Evolutionary conservation across 352 stramenopile genomes (phyloP), one percentile per base, ranked within the genome.

Genomic region (Phytophthora brassicae): DNA sequence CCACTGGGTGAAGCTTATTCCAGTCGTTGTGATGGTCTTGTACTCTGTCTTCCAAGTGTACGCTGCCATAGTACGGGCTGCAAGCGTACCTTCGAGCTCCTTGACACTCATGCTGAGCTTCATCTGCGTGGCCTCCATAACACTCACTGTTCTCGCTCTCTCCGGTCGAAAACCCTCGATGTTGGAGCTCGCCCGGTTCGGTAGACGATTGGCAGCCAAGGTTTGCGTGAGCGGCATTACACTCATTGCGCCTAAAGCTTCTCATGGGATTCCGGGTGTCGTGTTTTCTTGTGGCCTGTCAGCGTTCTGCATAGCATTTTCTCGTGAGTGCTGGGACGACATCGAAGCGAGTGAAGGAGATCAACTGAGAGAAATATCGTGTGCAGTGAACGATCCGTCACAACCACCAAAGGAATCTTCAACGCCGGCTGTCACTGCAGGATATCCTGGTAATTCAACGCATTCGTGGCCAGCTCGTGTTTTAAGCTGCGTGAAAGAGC

Each of bases 1-100:
- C 28, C 80, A 94, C 64, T 94, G 81, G 83, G 75, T 92, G 36
- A 94, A 94, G 58, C 45, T 92, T 11, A 63, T 86, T 26, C 83
- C 85, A 3, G 48, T 86, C 23, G 62, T 81, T 8, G 77, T 85
- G 17, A 89, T 89, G 75, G 72, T 88, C 59, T 42, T 83, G 9
- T 90, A 81, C 41, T 87, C 89, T 44, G 59, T 68, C 39, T 67
- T 61, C n/a, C 81, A 84, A 72, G 71, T 89, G 7, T 77, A 81
- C 47, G 79, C 71, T 0, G 66, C 75, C 6, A 62, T 88, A 42
- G 68, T 74, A 14, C 68, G 85, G 35, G 55, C 80, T 33, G 63
- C 66, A 17, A 72, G 73, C 5, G 65, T 76, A 8, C 83, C 80
- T 4, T 70, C 72, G 9, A 73, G 63, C 4, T 79, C 70, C 7